Evolutionary conservation across 2,329 filamentous ascomycete species (phyloP).

Genomic region (Exserohilum turcica): DNA sequence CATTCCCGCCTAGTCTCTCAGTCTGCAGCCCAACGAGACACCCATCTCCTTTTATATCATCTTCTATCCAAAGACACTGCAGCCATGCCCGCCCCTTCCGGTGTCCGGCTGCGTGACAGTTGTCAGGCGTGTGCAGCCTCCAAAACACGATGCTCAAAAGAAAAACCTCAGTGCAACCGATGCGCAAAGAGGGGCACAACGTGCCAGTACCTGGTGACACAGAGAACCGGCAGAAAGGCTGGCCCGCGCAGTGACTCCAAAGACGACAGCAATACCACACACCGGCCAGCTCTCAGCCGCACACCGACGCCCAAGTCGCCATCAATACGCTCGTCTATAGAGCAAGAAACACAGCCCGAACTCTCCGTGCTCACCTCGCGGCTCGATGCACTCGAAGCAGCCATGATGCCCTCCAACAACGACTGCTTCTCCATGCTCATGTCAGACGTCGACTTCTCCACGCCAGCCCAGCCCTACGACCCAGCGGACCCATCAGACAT

Average conservation of each 20-base stretch:
- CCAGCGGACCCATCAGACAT: no score
- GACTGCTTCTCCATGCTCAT: neutral
- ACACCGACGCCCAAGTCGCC: neutral
- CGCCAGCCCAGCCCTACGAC: neutral
- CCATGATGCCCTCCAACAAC: neutral
- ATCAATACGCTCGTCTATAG: neutral
- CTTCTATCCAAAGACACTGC: neutral
- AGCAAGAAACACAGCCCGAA: neutral
- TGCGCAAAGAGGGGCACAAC: neutral
- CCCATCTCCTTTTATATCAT: neutral
- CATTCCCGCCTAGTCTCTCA: neutral
- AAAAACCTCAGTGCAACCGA: neutral
- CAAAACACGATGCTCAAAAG: slow-evolving; percentile 1
- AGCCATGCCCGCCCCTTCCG: neutral
- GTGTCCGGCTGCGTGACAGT: neutral
- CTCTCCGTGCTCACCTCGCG: neutral
- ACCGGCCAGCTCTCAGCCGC: neutral
- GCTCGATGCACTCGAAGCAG: neutral
- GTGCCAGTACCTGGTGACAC: slow-evolving; percentile 1
- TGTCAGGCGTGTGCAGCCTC: neutral
- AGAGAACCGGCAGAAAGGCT: neutral
- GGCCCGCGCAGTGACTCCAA: neutral
- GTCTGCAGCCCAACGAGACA: no score
- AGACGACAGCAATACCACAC: neutral
- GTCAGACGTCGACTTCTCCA: neutral